Base-by-base conservation (phyloP, 768 basidiomycete species). In the Podaxis sp. region DNA sequence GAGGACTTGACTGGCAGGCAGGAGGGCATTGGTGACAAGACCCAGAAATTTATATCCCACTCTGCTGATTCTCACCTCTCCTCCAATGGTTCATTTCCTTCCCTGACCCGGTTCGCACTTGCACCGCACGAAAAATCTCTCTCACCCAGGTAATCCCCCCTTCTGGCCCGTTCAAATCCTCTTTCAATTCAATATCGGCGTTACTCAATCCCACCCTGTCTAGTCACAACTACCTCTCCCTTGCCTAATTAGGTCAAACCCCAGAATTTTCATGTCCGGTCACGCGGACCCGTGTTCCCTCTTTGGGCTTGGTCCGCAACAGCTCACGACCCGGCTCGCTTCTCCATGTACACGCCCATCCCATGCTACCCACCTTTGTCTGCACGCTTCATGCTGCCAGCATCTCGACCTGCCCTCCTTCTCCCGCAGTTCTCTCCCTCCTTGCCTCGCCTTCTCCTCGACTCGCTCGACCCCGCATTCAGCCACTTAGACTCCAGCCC, bases 261-360 rank as follows among this genome's bases (percentile, higher is more conserved):
- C 55, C 55, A 57, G 55, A 57, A 57, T 57, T 57, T 27, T 57
- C n/a, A 48, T 18, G 16, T 37, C 52, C 35, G 52, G 52, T 54
- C 52, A 54, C 36, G 52, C 52, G 52, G 52, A 38, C 28, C 52
- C 52, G 37, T 3, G n/a, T 38, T 32, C 50, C 16, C 50, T 52
- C 32, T 35, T 18, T 21, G 4, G 50, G 16, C 32, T 36, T 21
- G 51, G 51, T 11, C 35, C 36, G 25, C 25, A 23, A 48, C 7
- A 32, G 51, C 35, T 53, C 51, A 38, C 23, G 25, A 48, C 7
- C 47, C 25, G 23, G 47, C 47, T 48, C 47, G 23, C 18, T 36
- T 53, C 35, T 10, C 35, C 35, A 11, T 11, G 5, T 13, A 23
- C 47, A 54, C 36, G 52, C 52, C 35, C 32, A 23, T 37, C 52